Percentiles rank a stretch among this genome's conserved stretches.
Conservation (phyloP, 192 early-diverging fungal species). For the Radiomyces spectabilis region DNA sequence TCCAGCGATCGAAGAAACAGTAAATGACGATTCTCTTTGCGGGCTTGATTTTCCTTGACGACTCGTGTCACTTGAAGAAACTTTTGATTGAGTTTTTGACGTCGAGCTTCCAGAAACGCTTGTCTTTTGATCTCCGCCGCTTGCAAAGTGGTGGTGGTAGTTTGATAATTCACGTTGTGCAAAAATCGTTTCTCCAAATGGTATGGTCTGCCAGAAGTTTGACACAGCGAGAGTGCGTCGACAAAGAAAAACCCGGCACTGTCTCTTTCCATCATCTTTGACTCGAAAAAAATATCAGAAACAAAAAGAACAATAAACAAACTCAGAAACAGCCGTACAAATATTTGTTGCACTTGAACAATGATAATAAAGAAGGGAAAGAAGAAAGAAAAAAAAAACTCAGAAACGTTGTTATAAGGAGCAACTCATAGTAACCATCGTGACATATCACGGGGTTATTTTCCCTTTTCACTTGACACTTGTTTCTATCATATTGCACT, state of each 20-base stretch:
- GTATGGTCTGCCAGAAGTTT: conserved; percentile 11
- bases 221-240: conserved; percentile 3
- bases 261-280: not conserved
- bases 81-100: conserved; percentile 7
- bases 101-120: conserved; percentile 12
- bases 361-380: too few relatives aligned
- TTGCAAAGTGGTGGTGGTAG: not conserved
- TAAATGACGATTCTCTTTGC: not conserved
- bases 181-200: conserved; percentile 20
- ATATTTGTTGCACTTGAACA: too few relatives aligned
- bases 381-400: too few relatives aligned
- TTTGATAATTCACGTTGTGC: too few relatives aligned
- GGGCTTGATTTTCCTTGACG: conserved; percentile 2
- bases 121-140: conserved; percentile 12
- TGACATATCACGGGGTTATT: too few relatives aligned
- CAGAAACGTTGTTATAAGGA: too few relatives aligned
- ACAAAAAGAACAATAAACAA: too few relatives aligned
- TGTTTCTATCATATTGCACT: too few relatives aligned
- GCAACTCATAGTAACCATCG: too few relatives aligned
- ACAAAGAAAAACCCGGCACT: conserved; percentile 12
- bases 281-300: too few relatives aligned
- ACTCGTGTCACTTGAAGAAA: conserved; percentile 9
- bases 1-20: conserved; percentile 4
- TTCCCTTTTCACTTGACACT: too few relatives aligned
- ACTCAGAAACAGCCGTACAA: too few relatives aligned